Percentiles rank a stretch among this genome's conserved stretches.
phyloP scores from a whole-genome alignment of 2,329 filamentous ascomycete genomes.

The Cladophialophora immunda region DNA sequence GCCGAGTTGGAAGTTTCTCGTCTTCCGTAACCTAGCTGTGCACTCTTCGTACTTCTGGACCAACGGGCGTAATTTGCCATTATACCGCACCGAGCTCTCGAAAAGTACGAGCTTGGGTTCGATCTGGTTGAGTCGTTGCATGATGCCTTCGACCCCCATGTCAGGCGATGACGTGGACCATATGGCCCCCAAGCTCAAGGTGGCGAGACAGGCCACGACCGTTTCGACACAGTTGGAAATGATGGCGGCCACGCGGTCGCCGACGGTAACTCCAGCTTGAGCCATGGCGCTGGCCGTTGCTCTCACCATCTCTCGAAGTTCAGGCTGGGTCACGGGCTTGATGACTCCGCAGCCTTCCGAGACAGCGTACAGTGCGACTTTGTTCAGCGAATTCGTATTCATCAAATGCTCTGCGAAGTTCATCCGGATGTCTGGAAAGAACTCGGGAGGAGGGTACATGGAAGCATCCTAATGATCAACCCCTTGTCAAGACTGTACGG shows the following conservation, averaged over 20 bases:
- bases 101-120: conserved; percentile 80
- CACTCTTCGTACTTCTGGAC: conserved; percentile 68
- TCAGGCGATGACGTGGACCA: conserved; percentile 82
- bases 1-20: conserved; percentile 59
- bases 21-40: conserved; percentile 67
- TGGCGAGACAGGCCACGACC: conserved; percentile 72
- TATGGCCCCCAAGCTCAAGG: conserved; percentile 73
- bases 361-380: conserved; percentile 74
- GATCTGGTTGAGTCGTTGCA: conserved; percentile 78
- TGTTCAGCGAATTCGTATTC: conserved; percentile 57
- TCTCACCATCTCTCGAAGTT: conserved; percentile 67
- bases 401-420: background rate
- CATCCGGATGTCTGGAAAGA: conserved; percentile 72
- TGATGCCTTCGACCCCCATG: conserved; percentile 80
- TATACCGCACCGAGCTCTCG: conserved; percentile 80
- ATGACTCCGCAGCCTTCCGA: conserved; percentile 46
- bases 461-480: background rate
- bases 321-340: conserved; percentile 68
- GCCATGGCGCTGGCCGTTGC: conserved; percentile 71
- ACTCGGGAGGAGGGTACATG: conserved; percentile 6
- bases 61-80: conserved; percentile 76
- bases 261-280: conserved; percentile 69
- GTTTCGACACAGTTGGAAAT: conserved; percentile 78
- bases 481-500: too few relatives aligned
- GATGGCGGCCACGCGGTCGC: conserved; percentile 78